Evolutionary conservation across 345 rosid species (phyloP).

Genomic region (Hypericum androsaemum): DNA sequence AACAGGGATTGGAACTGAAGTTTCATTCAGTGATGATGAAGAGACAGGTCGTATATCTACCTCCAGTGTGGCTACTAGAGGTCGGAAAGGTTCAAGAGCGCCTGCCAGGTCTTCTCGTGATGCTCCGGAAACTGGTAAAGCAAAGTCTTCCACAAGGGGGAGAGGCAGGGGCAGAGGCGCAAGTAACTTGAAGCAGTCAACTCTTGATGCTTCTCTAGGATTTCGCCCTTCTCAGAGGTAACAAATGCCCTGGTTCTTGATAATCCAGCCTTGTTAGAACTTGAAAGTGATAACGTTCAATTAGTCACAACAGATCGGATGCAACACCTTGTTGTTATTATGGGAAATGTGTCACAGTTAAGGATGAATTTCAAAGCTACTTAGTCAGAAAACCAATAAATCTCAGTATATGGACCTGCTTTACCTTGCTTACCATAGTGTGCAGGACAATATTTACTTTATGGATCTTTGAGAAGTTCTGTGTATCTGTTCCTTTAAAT

Average conservation of each 20-base stretch:
- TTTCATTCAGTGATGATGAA: conserved; percentile 88
- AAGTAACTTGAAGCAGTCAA: conserved; percentile 68
- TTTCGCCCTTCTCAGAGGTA: conserved; percentile 79
- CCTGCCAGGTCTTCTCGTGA: conserved; percentile 35
- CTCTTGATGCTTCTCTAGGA: conserved; percentile 66
- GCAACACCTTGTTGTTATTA: too few species aligned
- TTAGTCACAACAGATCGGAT: too few species aligned
- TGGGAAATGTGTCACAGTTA: too few species aligned
- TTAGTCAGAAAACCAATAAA: too few species aligned
- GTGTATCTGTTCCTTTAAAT: too few species aligned
- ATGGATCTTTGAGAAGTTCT: too few species aligned
- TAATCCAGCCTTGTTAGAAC: neutral
- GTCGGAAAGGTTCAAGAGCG: conserved; percentile 45
- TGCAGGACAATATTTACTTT: too few species aligned
- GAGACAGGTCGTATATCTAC: conserved; percentile 47
- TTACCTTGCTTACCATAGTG: too few species aligned
- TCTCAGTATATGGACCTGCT: too few species aligned
- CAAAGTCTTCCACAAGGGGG: conserved; percentile 71
- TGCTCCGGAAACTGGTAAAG: conserved; percentile 35
- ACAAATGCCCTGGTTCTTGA: neutral
- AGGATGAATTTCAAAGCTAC: too few species aligned
- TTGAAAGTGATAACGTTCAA: neutral
- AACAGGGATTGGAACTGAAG: conserved; percentile 45
- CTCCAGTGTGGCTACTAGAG: conserved; percentile 41
- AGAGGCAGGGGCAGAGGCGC: conserved; percentile 69